Base-by-base conservation (phyloP, 1,284 basidiomycete genomes). In the Athelia sp. region DNA sequence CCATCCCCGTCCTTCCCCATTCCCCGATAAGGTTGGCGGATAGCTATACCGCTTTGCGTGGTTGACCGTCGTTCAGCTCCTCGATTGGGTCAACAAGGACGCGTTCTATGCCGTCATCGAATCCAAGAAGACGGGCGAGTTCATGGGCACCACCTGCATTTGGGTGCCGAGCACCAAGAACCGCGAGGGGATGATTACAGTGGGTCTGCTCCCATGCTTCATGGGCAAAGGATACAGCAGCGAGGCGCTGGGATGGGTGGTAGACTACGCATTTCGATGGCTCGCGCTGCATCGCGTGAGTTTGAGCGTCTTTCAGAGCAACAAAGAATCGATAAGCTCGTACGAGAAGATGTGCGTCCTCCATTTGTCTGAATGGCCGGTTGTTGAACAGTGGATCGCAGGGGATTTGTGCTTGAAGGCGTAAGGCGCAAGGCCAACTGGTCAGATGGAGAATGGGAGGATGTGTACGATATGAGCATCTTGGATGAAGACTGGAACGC, bases 71-170 rank as follows among this genome's bases (percentile, higher is more conserved):
- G 26, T 29, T 29, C 26, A 29, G 26, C 26, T 29, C 6, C 26
- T 4, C 6, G 26, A 29, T 13, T 29, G 26, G 26, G 26, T 29
- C 6, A 29, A 29, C 13, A 29, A 55, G 11, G 62, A 65, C 29
- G 56, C 61, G 43, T 60, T 73, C 46, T 58, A 61, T 35, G 63
- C 59, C 46, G 56, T 72, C 50, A 53, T 73, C 38, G 62, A 62
- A 42, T 62, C 63, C 17, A 54, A 62, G 17, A 58, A 60, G 18
- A 64, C 62, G 15, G 57, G 58, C 35, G 61, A 60, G 15, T 68
- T 72, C 51, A 57, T 75, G 32, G 73, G 74, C 29, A 62, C 68
- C 15, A 57, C 62, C 23, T 58, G 61, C 31, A 32, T 74, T 26
- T 59, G 56, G 21, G 54, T 64, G 4, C 49, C 45, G 10, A 60